Evolutionary conservation across 208 protist genomes (phyloP), one percentile per base, ranked within the genome.

Genomic region (Trypanosoma conorhini): DNA sequence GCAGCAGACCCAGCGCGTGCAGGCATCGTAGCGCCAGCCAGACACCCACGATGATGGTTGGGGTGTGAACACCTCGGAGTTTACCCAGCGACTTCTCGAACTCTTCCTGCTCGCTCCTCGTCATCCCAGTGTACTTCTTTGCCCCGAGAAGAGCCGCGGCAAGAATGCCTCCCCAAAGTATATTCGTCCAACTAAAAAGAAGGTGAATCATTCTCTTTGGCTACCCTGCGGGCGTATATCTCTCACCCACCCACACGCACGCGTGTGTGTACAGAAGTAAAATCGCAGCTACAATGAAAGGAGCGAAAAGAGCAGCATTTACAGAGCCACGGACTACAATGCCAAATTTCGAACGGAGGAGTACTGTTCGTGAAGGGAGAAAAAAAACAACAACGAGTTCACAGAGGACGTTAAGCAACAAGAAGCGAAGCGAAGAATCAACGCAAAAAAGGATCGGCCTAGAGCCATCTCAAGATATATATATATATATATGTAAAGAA

Each of bases 1-100:
- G 70, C 62, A 86, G 74, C 54, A 71, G 79, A 38, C 87, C 87
- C 5, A 93, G 65, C 15, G 83, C 76, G 57, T 80, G 85, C 19
- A 88, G 52, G 17, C 78, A 70, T 10, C 87, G 81, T 8, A 88
- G 42, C 17, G 70, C 31, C 21, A 93, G 57, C 83, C 83, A 93
- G 0, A 66, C 22, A 31, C 38, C 38, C 2, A 90, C 56, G 24
- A 79, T 51, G 28, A 83, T 61, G 44, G 76, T 46, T 31, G 57
- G 62, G 17, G 71, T 22, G n/a, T 70, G 75, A n/a, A 72, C 66
- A 21, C 54, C 56, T 28, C 56, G 64, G 17, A 89, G 24, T 9
- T 60, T 52, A 44, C 68, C 56, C 15, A 77, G 55, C 22, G 74
- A 30, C 0, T 76, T 42, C 0, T 52, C 3, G 3, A 81, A n/a